These are phyloP conservation scores for Trichophyton rubrum DNA, from an alignment of 2,329 filamentous ascomycete species.

Conservation along the genomic window DNA sequence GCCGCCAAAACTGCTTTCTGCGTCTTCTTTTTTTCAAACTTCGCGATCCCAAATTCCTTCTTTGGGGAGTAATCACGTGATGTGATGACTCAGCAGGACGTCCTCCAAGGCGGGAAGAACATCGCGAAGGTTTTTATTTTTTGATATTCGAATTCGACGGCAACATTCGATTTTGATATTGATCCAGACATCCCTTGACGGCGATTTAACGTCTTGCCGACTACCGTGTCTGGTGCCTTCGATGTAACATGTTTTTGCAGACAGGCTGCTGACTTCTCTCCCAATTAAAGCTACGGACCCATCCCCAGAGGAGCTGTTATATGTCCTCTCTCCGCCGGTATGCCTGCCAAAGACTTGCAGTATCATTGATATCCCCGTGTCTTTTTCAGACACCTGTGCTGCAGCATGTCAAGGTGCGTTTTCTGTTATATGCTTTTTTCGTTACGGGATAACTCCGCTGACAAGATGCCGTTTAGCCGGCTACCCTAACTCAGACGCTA, in stretches of 20 bases:
- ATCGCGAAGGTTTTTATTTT: background rate
- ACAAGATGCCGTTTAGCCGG: background rate
- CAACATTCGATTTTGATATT: background rate
- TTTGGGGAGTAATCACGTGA: background rate
- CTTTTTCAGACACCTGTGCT: background rate
- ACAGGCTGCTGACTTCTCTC: background rate
- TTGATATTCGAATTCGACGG: background rate
- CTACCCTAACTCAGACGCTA: background rate
- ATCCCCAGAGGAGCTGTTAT: background rate
- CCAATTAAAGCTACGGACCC: background rate
- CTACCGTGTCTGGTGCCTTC: background rate
- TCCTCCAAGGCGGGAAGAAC: no score
- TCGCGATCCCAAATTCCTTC: background rate
- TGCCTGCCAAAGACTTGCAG: background rate
- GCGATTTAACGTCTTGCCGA: background rate
- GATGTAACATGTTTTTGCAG: background rate
- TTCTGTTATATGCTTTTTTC: background rate
- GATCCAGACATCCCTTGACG: background rate
- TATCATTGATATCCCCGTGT: conserved; percentile 1
- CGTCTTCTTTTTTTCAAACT: background rate
- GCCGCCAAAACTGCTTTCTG: background rate
- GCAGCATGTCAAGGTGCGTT: background rate
- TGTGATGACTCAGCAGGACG: background rate
- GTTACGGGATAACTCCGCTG: no score
- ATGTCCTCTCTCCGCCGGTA: background rate